phyloP scores from a whole-genome alignment of 2,329 filamentous ascomycete genomes.

The Bipolaris victoriae region DNA sequence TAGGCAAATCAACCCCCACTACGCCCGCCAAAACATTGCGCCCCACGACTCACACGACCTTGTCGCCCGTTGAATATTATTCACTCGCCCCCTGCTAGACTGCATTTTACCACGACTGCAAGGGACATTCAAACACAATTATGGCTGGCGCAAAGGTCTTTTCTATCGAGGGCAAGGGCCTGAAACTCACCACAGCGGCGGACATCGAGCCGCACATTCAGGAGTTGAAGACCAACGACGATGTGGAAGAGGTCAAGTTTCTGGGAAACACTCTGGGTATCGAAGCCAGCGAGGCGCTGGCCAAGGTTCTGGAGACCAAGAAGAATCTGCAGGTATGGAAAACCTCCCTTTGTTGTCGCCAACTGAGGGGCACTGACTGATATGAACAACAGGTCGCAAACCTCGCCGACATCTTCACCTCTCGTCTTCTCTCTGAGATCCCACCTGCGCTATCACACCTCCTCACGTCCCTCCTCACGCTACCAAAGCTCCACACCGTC shows the following conservation, averaged over 20 bases:
- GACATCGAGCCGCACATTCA: slow-evolving; percentile 87
- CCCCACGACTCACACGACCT: slow-evolving; percentile 7
- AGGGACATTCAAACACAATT: slow-evolving; percentile 8
- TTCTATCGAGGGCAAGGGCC: slow-evolving; percentile 86
- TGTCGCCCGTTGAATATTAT: slow-evolving; percentile 2
- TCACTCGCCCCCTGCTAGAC: slow-evolving; percentile 10
- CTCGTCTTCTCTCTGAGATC: slow-evolving; percentile 90
- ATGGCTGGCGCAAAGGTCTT: slow-evolving; percentile 70
- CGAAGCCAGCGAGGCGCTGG: slow-evolving; percentile 83
- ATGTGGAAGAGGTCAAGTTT: slow-evolving; percentile 84
- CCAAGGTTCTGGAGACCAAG: slow-evolving; percentile 82
- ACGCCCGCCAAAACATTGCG: slow-evolving; percentile 34
- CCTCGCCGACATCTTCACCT: slow-evolving; percentile 97
- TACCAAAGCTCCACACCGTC: slow-evolving; percentile 85
- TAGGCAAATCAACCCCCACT: slow-evolving; percentile 39
- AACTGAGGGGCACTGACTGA: slow-evolving; percentile 23
- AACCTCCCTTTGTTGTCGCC: slow-evolving; percentile 1
- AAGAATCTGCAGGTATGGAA: slow-evolving; percentile 72
- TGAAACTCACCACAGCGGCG: slow-evolving; percentile 88
- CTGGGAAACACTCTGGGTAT: slow-evolving; percentile 93
- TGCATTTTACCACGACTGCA: slow-evolving; percentile 3
- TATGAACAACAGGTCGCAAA: slow-evolving; percentile 69
- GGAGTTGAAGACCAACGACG: slow-evolving; percentile 70
- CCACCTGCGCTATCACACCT: slow-evolving; percentile 85
- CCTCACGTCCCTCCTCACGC: slow-evolving; percentile 83